phyloP scores from a whole-genome alignment of 73 alveolate genomes.

The Effrenium voratum region DNA sequence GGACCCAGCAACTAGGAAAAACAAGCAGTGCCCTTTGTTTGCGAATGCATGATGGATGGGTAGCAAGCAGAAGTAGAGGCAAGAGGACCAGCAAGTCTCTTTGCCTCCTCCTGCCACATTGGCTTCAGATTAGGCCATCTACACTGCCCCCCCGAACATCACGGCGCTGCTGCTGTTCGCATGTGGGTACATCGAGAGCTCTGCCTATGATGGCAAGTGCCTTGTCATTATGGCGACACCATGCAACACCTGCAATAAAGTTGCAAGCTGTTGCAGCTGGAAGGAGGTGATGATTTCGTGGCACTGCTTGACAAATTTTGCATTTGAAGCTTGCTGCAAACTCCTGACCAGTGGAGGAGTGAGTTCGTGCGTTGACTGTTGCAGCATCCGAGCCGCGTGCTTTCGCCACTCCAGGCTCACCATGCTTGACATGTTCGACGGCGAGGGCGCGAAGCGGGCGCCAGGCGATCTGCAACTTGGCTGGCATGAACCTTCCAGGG shows the following conservation, averaged over 20 bases:
- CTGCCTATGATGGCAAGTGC: conserved; percentile 63
- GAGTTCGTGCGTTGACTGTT: no score
- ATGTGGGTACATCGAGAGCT: conserved; percentile 74
- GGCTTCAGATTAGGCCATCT: conserved; percentile 84
- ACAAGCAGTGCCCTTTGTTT: no score
- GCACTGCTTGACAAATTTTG: not conserved
- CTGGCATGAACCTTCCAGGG: not conserved
- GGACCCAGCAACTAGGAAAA: no score
- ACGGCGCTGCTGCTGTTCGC: conserved; percentile 45
- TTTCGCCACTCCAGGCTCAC: conserved; percentile 88
- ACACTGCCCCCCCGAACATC: conserved; percentile 62
- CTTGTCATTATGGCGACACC: no score
- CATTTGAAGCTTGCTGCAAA: not conserved
- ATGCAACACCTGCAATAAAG: not conserved
- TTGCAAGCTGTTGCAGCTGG: not conserved
- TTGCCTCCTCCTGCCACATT: no score
- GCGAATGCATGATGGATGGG: no score
- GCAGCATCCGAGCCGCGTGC: no score
- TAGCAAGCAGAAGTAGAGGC: no score
- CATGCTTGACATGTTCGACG: conserved; percentile 93
- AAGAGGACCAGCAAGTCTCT: no score
- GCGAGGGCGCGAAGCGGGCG: conserved; percentile 71
- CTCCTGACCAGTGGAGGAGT: not conserved
- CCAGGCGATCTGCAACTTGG: conserved; percentile 72
- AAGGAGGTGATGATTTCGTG: not conserved